A percentile compares a stretch with the other conserved stretches of the same genome.
phyloP scores from a whole-genome alignment of 78 protist genomes.

The Dictyostelium purpureum region DNA sequence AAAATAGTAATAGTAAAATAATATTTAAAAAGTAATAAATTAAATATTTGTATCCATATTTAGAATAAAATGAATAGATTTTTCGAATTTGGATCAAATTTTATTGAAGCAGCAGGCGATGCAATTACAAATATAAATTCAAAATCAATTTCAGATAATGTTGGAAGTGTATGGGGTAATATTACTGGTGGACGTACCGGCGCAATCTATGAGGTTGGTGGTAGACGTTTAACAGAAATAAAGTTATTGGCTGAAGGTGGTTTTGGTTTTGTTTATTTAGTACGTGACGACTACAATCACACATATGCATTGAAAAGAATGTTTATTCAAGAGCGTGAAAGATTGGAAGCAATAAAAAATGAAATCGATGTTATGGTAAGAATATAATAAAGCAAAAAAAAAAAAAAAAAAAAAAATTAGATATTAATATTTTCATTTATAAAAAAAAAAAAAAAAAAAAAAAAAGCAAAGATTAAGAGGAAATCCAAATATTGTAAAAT shows the following conservation, averaged over 20 bases:
- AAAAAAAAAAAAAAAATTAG: background rate
- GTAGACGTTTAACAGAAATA: slow-evolving; percentile 17
- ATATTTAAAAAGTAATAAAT: background rate
- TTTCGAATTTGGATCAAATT: slow-evolving; percentile 59
- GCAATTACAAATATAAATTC: slow-evolving; percentile 20
- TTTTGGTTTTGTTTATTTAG: slow-evolving; percentile 64
- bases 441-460: background rate
- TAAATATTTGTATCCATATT: background rate
- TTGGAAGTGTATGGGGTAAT: slow-evolving; percentile 48
- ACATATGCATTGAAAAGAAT: slow-evolving; percentile 40
- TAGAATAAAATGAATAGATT: slow-evolving; percentile 26
- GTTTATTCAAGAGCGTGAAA: slow-evolving; percentile 53
- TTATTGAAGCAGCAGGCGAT: slow-evolving; percentile 61
- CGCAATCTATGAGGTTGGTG: slow-evolving; percentile 37
- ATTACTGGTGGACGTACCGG: slow-evolving; percentile 24
- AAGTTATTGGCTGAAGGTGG: slow-evolving; percentile 73
- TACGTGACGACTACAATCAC: slow-evolving; percentile 63
- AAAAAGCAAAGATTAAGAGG: slow-evolving; percentile 31
- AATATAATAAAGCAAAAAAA: background rate
- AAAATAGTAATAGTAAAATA: background rate
- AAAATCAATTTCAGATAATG: slow-evolving; percentile 40
- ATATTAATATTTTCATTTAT: background rate
- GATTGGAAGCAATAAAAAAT: slow-evolving; percentile 28
- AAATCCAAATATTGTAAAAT: slow-evolving; percentile 46
- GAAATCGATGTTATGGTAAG: slow-evolving; percentile 69